phyloP scores from a whole-genome alignment of 129 eudicot genomes.

The Silybum marianum region DNA sequence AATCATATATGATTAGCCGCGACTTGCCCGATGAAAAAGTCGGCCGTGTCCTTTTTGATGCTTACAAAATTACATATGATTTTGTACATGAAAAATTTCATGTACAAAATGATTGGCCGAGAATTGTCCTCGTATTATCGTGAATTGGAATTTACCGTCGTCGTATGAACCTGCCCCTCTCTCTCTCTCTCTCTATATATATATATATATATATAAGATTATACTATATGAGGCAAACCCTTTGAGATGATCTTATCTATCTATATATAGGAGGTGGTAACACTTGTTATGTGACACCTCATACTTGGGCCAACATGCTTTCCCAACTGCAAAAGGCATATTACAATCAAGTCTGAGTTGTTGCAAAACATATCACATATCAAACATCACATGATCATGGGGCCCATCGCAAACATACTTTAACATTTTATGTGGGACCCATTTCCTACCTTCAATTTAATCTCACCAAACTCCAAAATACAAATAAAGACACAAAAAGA shows the following conservation, averaged over 20 bases:
- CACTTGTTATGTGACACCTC: neutral
- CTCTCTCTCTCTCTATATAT: no score
- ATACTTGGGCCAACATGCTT: neutral
- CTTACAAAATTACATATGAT: no score
- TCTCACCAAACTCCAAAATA: neutral
- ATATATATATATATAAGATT: no score
- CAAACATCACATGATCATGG: slow-evolving; percentile 22
- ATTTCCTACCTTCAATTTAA: neutral
- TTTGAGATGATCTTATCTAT: neutral
- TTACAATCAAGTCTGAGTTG: slow-evolving; percentile 19
- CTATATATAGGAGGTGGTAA: neutral
- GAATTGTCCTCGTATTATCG: no score
- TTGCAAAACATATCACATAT: neutral
- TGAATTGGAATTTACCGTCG: no score
- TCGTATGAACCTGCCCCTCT: no score
- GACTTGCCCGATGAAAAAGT: no score
- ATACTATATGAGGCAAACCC: no score
- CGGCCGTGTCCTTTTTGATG: no score
- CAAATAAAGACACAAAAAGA: neutral
- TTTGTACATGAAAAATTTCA: no score
- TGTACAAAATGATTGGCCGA: no score
- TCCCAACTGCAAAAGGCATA: slow-evolving; percentile 21
- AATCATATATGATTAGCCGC: no score
- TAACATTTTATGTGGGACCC: slow-evolving; percentile 11
- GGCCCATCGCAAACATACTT: neutral